phyloP scores from a whole-genome alignment of 2,329 filamentous ascomycete species.

The Ophiosphaerella korrae region DNA sequence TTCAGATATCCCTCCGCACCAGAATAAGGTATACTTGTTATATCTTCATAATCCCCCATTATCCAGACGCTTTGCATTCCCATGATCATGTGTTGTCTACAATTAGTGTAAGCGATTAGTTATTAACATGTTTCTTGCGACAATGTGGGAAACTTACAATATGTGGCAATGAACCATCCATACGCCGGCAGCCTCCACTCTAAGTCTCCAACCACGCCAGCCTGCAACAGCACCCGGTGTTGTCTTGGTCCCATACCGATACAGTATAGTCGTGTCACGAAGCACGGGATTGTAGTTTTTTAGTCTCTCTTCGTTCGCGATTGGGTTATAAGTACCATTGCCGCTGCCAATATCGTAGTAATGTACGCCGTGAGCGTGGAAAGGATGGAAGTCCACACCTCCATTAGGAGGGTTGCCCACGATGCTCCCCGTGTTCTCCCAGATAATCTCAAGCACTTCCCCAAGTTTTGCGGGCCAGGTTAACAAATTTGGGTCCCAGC shows the following conservation, averaged over 20 bases:
- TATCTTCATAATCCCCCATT: too few species aligned
- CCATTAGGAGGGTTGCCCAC: slow-evolving; percentile 19
- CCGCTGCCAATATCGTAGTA: slow-evolving; percentile 61
- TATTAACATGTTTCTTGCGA: too few species aligned
- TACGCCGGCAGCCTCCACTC: too few species aligned
- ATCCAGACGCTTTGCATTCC: too few species aligned
- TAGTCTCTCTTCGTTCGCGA: slow-evolving; percentile 54
- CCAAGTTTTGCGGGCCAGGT: slow-evolving; percentile 61
- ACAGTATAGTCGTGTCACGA: slow-evolving; percentile 61
- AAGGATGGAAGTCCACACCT: slow-evolving; percentile 52
- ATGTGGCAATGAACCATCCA: too few species aligned
- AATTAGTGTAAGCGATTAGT: too few species aligned
- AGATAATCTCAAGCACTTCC: slow-evolving; percentile 62
- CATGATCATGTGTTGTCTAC: too few species aligned
- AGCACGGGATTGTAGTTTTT: slow-evolving; percentile 43
- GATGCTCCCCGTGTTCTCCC: slow-evolving; percentile 44
- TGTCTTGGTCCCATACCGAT: slow-evolving; percentile 56
- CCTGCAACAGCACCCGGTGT: too few species aligned
- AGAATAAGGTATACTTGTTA: too few species aligned
- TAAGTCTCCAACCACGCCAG: too few species aligned
- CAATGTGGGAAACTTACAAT: too few species aligned
- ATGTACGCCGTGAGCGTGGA: slow-evolving; percentile 62
- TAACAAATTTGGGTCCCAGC: slow-evolving; percentile 59
- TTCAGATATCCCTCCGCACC: too few species aligned
- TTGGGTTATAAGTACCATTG: slow-evolving; percentile 59